Evolutionary conservation across 345 rosid genomes (phyloP), one percentile per base, ranked within the genome.

Genomic region (Psidium friedrichsthalianum): DNA sequence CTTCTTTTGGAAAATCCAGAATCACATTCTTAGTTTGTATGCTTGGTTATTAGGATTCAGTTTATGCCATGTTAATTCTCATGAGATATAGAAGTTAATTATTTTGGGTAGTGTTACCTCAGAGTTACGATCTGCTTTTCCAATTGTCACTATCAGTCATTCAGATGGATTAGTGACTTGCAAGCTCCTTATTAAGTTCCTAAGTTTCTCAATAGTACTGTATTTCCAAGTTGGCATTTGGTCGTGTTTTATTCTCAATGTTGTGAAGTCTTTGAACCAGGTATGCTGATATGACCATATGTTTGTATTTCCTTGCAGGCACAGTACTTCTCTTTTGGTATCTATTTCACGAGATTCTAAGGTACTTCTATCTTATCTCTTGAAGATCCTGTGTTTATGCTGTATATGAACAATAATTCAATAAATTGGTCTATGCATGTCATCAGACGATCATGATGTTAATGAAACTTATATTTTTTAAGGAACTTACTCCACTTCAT

Each of bases 311-410:
- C 59, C 55, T 27, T 88, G 51, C 91, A 94, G 94, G 91, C 94
- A 92, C 80, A 91, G 32, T 61, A 54, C 89, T 74, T 92, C 94
- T 84, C 93, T 92, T 86, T 87, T 94, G 92, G 93, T 84, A 51
- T 90, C 92, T 49, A 82, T 93, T 84, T 87, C 98, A 42, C 91
- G 55, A 32, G 96, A 92, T 87, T 94, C 94, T 55, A 93, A 93
- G 98, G 98, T 92, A 88, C 86, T 32, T 16, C 85, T 44, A 10
- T 20, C 25, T 29, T 40, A 2, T 82, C 56, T 36, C 58, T 40
- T 36, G 59, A 74, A 61, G 27, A 55, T 27, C 24, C 24, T 40
- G 9, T 54, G 20, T 54, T 36, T 36, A 25, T 24, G 16, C 53
- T 51, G 58, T 27, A 27, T 27, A 27, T 16, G 44, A 32, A 69